phyloP scores from a whole-genome alignment of 1,139 yeast genomes.

The Geotrichum fermentans region DNA sequence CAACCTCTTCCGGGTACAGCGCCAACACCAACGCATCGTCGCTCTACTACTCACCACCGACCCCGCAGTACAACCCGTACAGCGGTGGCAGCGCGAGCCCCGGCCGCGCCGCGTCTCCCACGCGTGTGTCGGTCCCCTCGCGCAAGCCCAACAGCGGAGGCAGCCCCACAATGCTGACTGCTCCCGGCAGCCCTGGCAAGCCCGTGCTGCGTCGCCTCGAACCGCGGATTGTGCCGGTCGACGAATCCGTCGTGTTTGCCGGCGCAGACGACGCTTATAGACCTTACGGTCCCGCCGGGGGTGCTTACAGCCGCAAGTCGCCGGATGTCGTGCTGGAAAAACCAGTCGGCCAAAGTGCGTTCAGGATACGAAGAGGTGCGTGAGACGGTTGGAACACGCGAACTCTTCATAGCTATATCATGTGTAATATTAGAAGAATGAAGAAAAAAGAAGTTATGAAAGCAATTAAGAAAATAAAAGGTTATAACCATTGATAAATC shows the following conservation, averaged over 20 bases:
- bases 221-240: conserved; percentile 19
- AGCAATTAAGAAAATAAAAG: too few species aligned
- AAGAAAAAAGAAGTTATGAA: too few species aligned
- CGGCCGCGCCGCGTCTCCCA: conserved; percentile 14
- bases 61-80: conserved; percentile 18
- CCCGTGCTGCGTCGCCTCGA: conserved; percentile 8
- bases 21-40: conserved; percentile 8
- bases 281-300: conserved; percentile 4
- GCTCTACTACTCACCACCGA: conserved; percentile 5
- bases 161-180: not conserved
- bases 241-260: conserved; percentile 12
- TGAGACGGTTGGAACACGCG: too few species aligned
- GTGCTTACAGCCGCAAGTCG: not conserved
- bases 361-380: conserved; percentile 16
- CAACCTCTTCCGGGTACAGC: conserved; percentile 11
- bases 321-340: conserved; percentile 21
- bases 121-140: conserved; percentile 11
- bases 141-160: not conserved
- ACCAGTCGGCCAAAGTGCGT: conserved; percentile 24
- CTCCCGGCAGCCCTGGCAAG: not conserved
- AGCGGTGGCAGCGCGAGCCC: conserved; percentile 10
- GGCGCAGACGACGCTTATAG: conserved; percentile 13
- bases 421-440: too few species aligned
- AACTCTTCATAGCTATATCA: too few species aligned
- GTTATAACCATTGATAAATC: too few species aligned